Conservation (phyloP, 2,329 filamentous ascomycete species). For the Hysterium pulicare region DNA sequence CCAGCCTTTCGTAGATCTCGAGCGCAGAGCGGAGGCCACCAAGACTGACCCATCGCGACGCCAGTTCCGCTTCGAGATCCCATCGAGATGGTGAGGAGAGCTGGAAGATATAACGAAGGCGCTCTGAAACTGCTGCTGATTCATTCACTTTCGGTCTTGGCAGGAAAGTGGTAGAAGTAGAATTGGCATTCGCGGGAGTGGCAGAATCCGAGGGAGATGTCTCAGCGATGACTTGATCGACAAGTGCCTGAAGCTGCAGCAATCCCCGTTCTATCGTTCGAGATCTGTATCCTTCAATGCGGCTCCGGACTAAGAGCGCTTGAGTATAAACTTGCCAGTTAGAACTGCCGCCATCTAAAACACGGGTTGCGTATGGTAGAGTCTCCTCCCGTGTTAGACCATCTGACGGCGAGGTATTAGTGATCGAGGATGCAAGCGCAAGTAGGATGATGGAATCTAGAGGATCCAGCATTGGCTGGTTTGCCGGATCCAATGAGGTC, state of each 20-base stretch:
- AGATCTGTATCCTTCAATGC: constrained; percentile 84
- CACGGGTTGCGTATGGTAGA: constrained; percentile 82
- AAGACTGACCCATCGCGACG: constrained; percentile 84
- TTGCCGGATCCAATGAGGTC: constrained; percentile 65
- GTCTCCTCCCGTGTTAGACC: constrained; percentile 91
- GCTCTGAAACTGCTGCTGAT: constrained; percentile 70
- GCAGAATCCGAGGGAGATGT: constrained; percentile 50
- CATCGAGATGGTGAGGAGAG: constrained; percentile 82
- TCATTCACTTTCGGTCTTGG: constrained; percentile 72
- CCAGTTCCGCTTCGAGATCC: constrained; percentile 92
- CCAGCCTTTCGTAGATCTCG: constrained; percentile 90
- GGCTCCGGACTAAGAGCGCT: constrained; percentile 76
- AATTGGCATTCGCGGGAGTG: constrained; percentile 19
- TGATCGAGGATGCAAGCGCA: constrained; percentile 75
- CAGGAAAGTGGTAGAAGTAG: constrained; percentile 71
- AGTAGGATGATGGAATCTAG: constrained; percentile 89
- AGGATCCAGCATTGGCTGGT: constrained; percentile 77
- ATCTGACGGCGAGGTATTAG: constrained; percentile 81
- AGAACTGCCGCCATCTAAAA: constrained; percentile 81
- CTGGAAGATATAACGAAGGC: constrained; percentile 79
- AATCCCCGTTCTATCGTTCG: constrained; percentile 86
- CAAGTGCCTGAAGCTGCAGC: constrained; percentile 88
- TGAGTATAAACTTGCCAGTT: constrained; percentile 99
- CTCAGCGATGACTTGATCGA: constrained; percentile 91
- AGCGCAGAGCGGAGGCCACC: constrained; percentile 86